Evolutionary conservation across 2,329 filamentous ascomycete species (phyloP).

Genomic region (Drechmeria coniospora): DNA sequence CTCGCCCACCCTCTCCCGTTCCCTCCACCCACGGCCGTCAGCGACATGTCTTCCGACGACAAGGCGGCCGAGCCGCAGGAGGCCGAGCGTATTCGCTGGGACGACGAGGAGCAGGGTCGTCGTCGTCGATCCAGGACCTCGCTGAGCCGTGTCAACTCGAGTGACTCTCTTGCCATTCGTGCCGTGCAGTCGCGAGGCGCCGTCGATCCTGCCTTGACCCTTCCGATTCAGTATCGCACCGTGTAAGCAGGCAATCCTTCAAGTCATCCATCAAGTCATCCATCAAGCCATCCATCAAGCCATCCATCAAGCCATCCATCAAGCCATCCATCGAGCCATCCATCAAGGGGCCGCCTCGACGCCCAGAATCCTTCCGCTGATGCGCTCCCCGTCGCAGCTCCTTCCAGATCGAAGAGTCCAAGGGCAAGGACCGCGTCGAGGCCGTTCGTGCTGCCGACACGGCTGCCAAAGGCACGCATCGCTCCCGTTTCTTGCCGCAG

Average conservation of each 20-base stretch:
- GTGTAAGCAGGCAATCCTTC: conserved; percentile 26
- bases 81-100: conserved; percentile 19
- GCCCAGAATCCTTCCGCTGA: too few relatives aligned
- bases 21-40: neutral
- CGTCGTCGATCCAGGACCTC: conserved; percentile 7
- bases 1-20: neutral
- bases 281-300: too few relatives aligned
- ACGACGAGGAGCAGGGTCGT: conserved; percentile 18
- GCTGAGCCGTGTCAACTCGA: conserved; percentile 12
- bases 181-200: conserved; percentile 16
- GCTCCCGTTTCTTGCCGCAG: neutral
- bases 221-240: conserved; percentile 41
- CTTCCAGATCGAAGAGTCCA: conserved; percentile 40
- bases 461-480: conserved; percentile 25
- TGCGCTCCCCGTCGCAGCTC: too few relatives aligned
- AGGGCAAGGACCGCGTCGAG: conserved; percentile 26
- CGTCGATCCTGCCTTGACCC: conserved; percentile 12
- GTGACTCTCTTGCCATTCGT: conserved; percentile 25
- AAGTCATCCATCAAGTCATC: too few relatives aligned
- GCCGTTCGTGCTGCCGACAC: conserved; percentile 23
- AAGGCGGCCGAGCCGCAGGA: conserved; percentile 5
- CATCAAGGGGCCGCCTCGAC: too few relatives aligned
- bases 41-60: conserved; percentile 5
- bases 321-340: too few relatives aligned
- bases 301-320: too few relatives aligned